These are phyloP conservation scores for Albugo candida DNA, from an alignment of 352 stramenopile genomes.

Conservation along the genomic window DNA sequence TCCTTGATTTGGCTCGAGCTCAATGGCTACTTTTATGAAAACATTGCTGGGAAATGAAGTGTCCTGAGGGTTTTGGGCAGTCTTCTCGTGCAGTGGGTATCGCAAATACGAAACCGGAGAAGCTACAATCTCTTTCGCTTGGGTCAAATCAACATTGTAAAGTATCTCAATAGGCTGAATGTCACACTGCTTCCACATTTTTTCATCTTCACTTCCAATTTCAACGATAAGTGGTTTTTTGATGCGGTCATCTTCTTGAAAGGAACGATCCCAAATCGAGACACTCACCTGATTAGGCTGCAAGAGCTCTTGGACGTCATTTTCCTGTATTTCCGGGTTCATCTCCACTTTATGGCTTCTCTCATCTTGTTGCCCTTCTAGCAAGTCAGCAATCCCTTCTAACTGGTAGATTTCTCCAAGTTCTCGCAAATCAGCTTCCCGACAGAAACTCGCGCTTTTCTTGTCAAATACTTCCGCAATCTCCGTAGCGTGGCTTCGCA, in stretches of 20 bases:
- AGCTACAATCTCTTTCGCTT: constrained; percentile 30
- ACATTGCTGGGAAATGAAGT: constrained; percentile 15
- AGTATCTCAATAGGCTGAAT: constrained; percentile 14
- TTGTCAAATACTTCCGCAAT: constrained; percentile 32
- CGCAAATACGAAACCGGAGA: constrained; percentile 35
- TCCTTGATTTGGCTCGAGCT: constrained; percentile 6
- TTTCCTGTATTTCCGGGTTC: constrained; percentile 1
- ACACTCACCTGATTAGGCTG: constrained; percentile 18
- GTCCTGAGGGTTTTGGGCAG: not conserved
- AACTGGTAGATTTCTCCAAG: constrained; percentile 64
- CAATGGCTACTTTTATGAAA: constrained; percentile 16
- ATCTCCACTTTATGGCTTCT: constrained; percentile 5
- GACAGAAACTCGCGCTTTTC: constrained; percentile 18
- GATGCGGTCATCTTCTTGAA: not conserved
- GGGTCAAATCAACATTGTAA: constrained; percentile 21
- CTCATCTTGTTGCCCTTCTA: constrained; percentile 15
- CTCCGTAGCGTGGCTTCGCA: constrained; percentile 9
- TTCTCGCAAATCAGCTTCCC: constrained; percentile 35
- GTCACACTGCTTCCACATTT: not conserved
- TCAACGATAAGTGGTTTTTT: constrained; percentile 49
- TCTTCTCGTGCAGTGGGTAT: constrained; percentile 17
- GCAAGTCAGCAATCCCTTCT: constrained; percentile 54
- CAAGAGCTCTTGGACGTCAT: constrained; percentile 1
- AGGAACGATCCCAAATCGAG: constrained; percentile 17
- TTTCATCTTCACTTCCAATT: constrained; percentile 18